These are phyloP conservation scores for Nidularia pulvinata DNA, from an alignment of 768 basidiomycete species.

Conservation along the genomic window DNA sequence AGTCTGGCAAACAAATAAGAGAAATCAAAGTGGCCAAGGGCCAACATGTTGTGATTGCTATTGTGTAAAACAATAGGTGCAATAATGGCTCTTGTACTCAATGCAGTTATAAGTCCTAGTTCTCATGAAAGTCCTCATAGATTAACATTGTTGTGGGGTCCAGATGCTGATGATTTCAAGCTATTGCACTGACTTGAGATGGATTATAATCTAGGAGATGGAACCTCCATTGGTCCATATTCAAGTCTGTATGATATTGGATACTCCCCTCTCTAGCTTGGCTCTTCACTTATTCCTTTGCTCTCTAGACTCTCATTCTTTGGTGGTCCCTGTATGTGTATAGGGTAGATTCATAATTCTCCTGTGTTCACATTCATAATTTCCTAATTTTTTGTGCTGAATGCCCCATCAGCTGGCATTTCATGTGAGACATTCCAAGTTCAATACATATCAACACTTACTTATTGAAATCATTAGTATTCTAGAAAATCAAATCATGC, in stretches of 20 bases:
- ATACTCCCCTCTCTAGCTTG: background rate
- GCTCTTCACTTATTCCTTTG: background rate
- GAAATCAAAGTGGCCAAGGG: background rate
- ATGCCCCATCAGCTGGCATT: background rate
- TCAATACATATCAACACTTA: background rate
- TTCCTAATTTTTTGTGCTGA: background rate
- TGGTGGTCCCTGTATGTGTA: background rate
- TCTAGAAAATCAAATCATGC: background rate
- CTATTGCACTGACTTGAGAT: slow-evolving; percentile 1
- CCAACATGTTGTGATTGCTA: background rate
- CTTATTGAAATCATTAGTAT: background rate
- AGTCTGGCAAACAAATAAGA: background rate
- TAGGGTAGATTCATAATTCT: background rate
- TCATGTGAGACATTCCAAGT: background rate
- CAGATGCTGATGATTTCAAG: slow-evolving; percentile 2
- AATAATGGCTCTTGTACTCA: background rate
- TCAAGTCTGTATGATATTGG: background rate
- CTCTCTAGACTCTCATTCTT: background rate
- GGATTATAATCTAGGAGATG: background rate
- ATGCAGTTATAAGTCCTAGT: background rate
- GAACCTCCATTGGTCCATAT: background rate
- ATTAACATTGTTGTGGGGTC: slow-evolving; percentile 2
- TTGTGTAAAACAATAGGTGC: background rate
- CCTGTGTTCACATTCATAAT: background rate
- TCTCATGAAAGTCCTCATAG: background rate